Conservation (phyloP, 2,329 filamentous ascomycete genomes). For the Lachnellula occidentalis region DNA sequence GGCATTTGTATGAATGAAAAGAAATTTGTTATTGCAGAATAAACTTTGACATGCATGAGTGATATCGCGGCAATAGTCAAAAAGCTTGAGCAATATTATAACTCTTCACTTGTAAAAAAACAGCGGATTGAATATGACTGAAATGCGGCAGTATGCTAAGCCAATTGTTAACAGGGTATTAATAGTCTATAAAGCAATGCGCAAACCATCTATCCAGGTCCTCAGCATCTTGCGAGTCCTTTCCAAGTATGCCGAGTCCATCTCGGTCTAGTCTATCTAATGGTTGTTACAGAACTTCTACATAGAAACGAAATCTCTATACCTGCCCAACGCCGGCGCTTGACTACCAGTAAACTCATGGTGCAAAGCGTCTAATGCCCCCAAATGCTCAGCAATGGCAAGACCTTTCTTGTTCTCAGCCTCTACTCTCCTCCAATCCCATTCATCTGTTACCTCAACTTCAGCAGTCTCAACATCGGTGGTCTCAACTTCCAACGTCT, state of each 20-base stretch:
- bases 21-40: neutral
- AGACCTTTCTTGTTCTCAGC: constrained; percentile 49
- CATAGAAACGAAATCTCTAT: constrained; percentile 26
- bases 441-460: constrained; percentile 26
- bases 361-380: constrained; percentile 49
- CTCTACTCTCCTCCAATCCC: constrained; percentile 57
- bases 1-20: neutral
- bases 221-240: neutral
- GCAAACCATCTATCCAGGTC: neutral
- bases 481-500: constrained; percentile 10
- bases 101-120: no score
- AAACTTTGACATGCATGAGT: no score
- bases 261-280: neutral
- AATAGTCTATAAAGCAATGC: neutral
- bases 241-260: neutral
- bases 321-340: constrained; percentile 29
- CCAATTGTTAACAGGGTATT: neutral
- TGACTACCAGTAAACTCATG: constrained; percentile 29
- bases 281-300: neutral
- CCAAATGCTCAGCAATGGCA: constrained; percentile 50
- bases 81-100: no score
- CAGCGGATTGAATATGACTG: no score
- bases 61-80: no score
- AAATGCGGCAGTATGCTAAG: no score
- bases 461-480: constrained; percentile 1